Evolutionary conservation across 23 red algal species (phyloP), one percentile per base, ranked within the genome.

Genomic region (Agarophyton chilense): DNA sequence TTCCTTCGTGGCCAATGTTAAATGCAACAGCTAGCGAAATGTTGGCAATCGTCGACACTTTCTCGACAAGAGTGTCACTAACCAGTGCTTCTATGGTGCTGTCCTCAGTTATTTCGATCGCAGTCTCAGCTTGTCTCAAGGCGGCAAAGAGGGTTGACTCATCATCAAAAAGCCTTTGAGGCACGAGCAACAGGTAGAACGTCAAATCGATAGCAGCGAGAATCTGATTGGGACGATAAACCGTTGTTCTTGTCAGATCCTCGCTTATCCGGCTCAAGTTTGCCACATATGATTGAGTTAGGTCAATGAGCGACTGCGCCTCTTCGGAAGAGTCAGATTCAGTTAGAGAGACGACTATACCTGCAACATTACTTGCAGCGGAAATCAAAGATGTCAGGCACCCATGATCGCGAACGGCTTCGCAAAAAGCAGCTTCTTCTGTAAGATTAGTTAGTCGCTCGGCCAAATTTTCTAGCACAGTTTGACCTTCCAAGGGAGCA

Each of bases 141-240:
- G 53, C 63, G 0, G 61, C 70, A n/a, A 78, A 89, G 18, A 79
- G 67, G 29, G 85, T 78, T 18, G 35, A 38, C 54, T 89, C 85
- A 35, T 60, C 53, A 13, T 89, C 85, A 43, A 89, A 56, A 16
- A 89, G 71, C 65, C 53, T 46, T 25, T 52, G 31, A 13, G 85
- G 53, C 21, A 78, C 73, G 16, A 73, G 55, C 10, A 71, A 45
- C 26, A 89, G 63, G 54, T 78, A 89, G 28, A 89, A 78, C 18
- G 72, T 46, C 43, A 74, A 45, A 19, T 89, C 71, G 9, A 89
- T 47, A 19, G 85, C 67, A n/a, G 67, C 46, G 26, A 58, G 45
- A 32, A 89, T 64, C 51, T 89, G 85, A 79, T 89, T 89, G 1
- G 85, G 85, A 4, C 72, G 46, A 60, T 77, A 89, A 0, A 88